These are phyloP conservation scores for Leccinum ponderosum DNA, from an alignment of 1,284 basidiomycete species.

Conservation along the genomic window DNA sequence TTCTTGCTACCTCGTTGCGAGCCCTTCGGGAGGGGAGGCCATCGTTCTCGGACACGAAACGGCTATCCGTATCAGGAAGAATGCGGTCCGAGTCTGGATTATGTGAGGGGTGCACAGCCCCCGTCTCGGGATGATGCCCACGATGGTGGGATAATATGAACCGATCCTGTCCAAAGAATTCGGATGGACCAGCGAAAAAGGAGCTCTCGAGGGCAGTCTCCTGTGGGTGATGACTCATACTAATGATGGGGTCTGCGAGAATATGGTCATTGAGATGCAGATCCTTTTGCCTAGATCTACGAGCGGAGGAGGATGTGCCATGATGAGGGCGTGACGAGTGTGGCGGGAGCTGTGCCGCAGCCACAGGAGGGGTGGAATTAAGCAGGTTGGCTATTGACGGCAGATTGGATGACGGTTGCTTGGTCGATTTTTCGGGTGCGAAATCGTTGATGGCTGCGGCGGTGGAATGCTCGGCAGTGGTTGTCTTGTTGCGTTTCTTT, in stretches of 20 bases:
- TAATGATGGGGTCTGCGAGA: constrained; percentile 22
- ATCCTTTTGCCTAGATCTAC: constrained; percentile 37
- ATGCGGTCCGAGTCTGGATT: constrained; percentile 30
- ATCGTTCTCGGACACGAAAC: constrained; percentile 40
- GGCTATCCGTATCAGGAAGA: constrained; percentile 32
- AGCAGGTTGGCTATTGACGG: constrained; percentile 48
- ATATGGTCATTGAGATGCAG: constrained; percentile 31
- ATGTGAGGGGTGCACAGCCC: constrained; percentile 31
- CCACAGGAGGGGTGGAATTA: constrained; percentile 37
- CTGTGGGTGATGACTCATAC: constrained; percentile 5
- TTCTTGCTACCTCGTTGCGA: constrained; percentile 39
- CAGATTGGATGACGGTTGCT: constrained; percentile 32
- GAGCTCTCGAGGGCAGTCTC: constrained; percentile 29
- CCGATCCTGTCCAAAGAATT: constrained; percentile 32
- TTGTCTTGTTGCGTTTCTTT: constrained; percentile 63
- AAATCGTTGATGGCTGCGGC: constrained; percentile 5
- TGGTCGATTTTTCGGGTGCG: constrained; percentile 21
- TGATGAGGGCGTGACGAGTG: constrained; percentile 30
- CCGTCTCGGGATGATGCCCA: constrained; percentile 29
- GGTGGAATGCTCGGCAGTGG: constrained; percentile 12
- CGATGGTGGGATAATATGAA: constrained; percentile 37
- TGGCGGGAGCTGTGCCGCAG: constrained; percentile 34
- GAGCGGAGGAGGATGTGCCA: constrained; percentile 31
- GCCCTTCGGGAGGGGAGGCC: constrained; percentile 30
- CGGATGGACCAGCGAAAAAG: constrained; percentile 35